Evolutionary conservation across 2,329 filamentous ascomycete species (phyloP).

Genomic region (Epichloe hybrida): DNA sequence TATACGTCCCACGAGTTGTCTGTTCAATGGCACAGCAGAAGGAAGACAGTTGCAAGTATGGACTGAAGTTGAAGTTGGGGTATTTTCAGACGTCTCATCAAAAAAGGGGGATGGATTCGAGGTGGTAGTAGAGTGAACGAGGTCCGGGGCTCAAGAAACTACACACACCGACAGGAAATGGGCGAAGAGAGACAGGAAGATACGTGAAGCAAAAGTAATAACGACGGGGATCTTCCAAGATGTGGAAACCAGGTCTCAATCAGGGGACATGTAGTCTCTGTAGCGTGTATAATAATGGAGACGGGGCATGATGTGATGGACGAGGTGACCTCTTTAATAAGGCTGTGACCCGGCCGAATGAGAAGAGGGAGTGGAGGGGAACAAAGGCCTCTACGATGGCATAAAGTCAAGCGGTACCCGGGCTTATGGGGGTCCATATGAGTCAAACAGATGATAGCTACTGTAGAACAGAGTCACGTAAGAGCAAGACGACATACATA

Average conservation of each 20-base stretch:
- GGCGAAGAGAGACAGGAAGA: not conserved
- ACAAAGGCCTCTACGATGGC: not conserved
- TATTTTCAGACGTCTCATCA: not conserved
- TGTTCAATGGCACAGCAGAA: not conserved
- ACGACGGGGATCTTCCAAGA: not conserved
- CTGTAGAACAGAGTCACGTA: too few species aligned
- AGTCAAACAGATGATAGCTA: too few species aligned
- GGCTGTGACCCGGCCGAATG: constrained; percentile 2
- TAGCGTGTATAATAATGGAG: not conserved
- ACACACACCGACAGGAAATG: not conserved
- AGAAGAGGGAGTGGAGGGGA: not conserved
- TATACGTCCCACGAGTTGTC: not conserved
- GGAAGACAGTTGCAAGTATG: not conserved
- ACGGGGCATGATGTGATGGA: not conserved
- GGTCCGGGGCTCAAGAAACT: constrained; percentile 1
- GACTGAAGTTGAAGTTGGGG: not conserved
- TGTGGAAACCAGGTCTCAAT: constrained; percentile 1
- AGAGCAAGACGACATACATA: not conserved
- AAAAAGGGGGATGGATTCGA: not conserved
- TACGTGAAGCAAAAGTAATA: not conserved
- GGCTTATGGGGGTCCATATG: too few species aligned
- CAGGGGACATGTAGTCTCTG: not conserved
- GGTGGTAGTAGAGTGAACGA: constrained; percentile 1
- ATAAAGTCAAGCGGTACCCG: not conserved
- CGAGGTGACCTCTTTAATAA: not conserved